phyloP scores from a whole-genome alignment of 768 basidiomycete species.

The Mycena amicta region DNA sequence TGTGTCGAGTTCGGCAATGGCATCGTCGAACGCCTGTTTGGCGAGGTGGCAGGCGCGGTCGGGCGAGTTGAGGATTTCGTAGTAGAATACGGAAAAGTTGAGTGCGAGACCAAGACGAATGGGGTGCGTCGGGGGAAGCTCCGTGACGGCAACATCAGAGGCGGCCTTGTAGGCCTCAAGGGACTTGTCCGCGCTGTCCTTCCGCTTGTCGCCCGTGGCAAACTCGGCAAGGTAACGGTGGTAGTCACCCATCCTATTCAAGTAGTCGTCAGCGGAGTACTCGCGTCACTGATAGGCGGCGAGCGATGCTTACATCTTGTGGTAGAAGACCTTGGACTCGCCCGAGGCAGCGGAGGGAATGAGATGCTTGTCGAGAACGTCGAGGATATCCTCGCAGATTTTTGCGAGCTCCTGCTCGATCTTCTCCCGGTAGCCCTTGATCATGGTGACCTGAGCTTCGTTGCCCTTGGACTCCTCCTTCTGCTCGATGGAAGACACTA shows the following conservation, averaged over 20 bases:
- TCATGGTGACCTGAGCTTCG: constrained; percentile 93
- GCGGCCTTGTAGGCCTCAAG: constrained; percentile 97
- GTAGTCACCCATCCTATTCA: constrained; percentile 94
- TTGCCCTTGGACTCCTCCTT: constrained; percentile 99
- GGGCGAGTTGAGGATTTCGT: constrained; percentile 98
- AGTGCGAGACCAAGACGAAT: constrained; percentile 98
- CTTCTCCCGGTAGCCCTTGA: constrained; percentile 97
- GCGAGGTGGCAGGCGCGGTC: constrained; percentile 98
- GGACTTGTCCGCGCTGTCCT: constrained; percentile 96
- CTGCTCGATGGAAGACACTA: constrained; percentile 97
- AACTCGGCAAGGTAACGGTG: constrained; percentile 99
- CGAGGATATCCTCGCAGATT: constrained; percentile 98
- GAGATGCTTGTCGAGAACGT: constrained; percentile 96
- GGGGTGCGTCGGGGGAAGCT: constrained; percentile 94
- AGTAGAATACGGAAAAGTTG: constrained; percentile 99
- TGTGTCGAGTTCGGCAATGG: constrained; percentile 98
- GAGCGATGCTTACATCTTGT: constrained; percentile 81
- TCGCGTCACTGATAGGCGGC: not conserved
- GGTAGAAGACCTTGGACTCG: constrained; percentile 99
- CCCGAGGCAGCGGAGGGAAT: constrained; percentile 95
- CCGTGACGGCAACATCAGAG: constrained; percentile 93
- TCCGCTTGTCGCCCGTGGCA: constrained; percentile 96
- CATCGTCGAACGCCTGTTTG: constrained; percentile 99
- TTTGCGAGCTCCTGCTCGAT: constrained; percentile 95
- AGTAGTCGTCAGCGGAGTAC: constrained; percentile 23